Conservation (phyloP, 345 rosid genomes). For the Cardamine resedifolia region DNA sequence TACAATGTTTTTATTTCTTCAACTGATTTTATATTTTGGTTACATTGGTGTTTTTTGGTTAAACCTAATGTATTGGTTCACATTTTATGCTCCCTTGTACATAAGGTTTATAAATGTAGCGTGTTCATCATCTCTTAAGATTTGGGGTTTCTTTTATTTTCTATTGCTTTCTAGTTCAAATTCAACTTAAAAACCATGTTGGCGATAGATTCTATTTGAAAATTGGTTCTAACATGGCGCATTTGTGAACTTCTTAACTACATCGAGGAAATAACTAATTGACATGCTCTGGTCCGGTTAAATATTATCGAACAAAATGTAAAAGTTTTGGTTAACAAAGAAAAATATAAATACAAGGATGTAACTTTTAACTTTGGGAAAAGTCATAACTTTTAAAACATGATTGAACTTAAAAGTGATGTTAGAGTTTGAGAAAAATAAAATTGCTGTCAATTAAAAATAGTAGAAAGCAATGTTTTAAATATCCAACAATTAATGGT, state of each 20-base stretch:
- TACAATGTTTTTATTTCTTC: neutral
- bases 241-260: neutral
- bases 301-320: neutral
- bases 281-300: neutral
- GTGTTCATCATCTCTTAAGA: neutral
- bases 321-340: neutral
- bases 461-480: neutral
- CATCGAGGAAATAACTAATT: neutral
- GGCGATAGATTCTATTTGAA: neutral
- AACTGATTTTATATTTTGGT: neutral
- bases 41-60: neutral
- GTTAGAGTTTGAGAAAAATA: neutral
- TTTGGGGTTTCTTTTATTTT: neutral
- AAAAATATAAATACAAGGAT: neutral
- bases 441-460: neutral
- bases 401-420: conserved; percentile 14
- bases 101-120: too few species aligned
- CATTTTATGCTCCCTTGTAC: too few species aligned
- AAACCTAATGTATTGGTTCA: too few species aligned
- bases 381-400: neutral
- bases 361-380: too few species aligned
- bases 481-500: neutral
- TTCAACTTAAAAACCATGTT: neutral
- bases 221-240: neutral
- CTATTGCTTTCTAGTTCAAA: neutral